Base-by-base conservation (phyloP, 163 green algal species). In the Trebouxia gelatinosa region DNA sequence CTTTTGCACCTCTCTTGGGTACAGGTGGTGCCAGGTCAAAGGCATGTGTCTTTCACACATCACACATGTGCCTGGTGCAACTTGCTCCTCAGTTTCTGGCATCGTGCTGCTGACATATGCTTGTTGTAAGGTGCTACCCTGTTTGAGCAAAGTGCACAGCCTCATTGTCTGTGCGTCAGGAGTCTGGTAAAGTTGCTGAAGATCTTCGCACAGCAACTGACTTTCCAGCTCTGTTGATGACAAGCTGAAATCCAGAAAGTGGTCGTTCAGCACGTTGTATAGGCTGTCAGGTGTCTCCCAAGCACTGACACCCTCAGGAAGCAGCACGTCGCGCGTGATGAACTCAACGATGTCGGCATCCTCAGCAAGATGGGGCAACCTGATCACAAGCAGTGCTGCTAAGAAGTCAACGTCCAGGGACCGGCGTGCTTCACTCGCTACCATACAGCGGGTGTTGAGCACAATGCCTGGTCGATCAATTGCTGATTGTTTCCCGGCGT, bases 1-100 rank as follows among this genome's bases (percentile, higher is more conserved):
- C 31, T 76, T 76, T 3, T 76, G 68, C 11, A 76, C 43, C 3
- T 76, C 68, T 34, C 40, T 37, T 46, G 68, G 68, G 43, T 62
- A 76, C 40, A 76, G 40, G 28, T 76, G 68, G 39, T 76, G 68
- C 40, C 40, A 59, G 32, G 68, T 76, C 40, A 76, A 35, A 43
- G 68, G 68, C 67, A 75, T 75, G 7, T 46, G 40, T 7, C 67
- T 38, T 9, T 75, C 38, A 59, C 67, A 75, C 39, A 75, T 26
- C n/a, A 37, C 67, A n/a, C 67, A 75, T 16, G 28, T 57, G 3
- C 67, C 67, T 40, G 67, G 67, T 5, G 67, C 39, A 3, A 75
- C 6, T 17, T 62, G 6, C 5, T 62, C 28, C 21, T 75, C 67
- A 28, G 17, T 29, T 31, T 43, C 74, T 34, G 74, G 38, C 7